These are phyloP conservation scores for Calonectria leucothoes DNA, from an alignment of 2,329 filamentous ascomycete species.

Conservation along the genomic window DNA sequence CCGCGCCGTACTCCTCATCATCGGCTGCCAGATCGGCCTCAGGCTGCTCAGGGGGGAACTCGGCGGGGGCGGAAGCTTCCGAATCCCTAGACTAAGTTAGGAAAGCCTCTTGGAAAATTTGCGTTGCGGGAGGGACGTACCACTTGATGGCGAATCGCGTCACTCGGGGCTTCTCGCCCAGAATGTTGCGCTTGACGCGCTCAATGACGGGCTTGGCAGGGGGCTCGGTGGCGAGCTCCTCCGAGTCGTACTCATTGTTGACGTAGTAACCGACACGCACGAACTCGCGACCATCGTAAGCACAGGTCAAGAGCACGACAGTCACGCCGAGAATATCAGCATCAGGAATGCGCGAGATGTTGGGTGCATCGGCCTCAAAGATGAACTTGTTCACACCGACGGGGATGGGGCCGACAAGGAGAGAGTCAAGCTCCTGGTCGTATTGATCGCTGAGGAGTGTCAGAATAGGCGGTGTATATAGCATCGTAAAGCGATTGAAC, in stretches of 20 bases:
- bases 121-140: constrained; percentile 62
- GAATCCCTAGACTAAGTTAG: constrained; percentile 76
- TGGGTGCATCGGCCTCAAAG: constrained; percentile 94
- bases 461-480: constrained; percentile 35
- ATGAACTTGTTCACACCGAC: constrained; percentile 99
- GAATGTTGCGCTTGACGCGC: constrained; percentile 89
- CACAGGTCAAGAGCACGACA: constrained; percentile 94
- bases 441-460: constrained; percentile 80
- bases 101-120: background rate
- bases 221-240: constrained; percentile 88
- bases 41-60: constrained; percentile 97
- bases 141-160: constrained; percentile 99
- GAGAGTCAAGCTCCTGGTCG: constrained; percentile 96
- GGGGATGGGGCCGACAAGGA: constrained; percentile 97
- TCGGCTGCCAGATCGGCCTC: constrained; percentile 90
- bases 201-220: constrained; percentile 94
- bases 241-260: constrained; percentile 98
- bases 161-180: constrained; percentile 97
- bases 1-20: constrained; percentile 90
- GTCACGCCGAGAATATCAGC: constrained; percentile 97
- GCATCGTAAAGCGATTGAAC: constrained; percentile 49
- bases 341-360: constrained; percentile 90
- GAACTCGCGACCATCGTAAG: constrained; percentile 96
- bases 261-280: constrained; percentile 99
- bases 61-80: constrained; percentile 94